Evolutionary conservation across 2,329 filamentous ascomycete species (phyloP).

Genomic region (Penicillium digitatum): DNA sequence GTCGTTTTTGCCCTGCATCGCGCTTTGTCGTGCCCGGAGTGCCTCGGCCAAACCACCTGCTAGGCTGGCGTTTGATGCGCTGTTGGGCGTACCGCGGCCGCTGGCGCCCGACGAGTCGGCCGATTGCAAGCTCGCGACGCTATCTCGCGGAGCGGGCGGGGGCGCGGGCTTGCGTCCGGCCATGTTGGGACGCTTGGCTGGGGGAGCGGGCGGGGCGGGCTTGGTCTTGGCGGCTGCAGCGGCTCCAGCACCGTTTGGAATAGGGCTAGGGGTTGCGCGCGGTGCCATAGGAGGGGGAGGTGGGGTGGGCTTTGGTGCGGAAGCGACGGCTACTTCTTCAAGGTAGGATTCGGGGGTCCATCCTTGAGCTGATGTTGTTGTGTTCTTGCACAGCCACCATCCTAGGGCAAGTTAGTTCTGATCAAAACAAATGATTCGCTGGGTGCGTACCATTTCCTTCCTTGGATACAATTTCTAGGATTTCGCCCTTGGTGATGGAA

Average conservation of each 20-base stretch:
- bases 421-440: not conserved
- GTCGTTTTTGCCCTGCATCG: conserved; percentile 66
- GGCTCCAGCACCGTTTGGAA: conserved; percentile 48
- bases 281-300: conserved; percentile 46
- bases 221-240: conserved; percentile 55
- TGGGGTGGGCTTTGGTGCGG: conserved; percentile 57
- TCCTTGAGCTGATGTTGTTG: conserved; percentile 65
- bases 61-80: conserved; percentile 55
- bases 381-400: conserved; percentile 90
- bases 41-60: conserved; percentile 74
- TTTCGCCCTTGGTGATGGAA: conserved; percentile 70
- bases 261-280: conserved; percentile 59
- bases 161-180: conserved; percentile 66
- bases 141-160: conserved; percentile 65
- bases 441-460: conserved; percentile 77
- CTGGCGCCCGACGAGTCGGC: conserved; percentile 57
- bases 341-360: conserved; percentile 96
- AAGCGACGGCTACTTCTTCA: conserved; percentile 60
- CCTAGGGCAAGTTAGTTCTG: conserved; percentile 52
- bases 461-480: conserved; percentile 88
- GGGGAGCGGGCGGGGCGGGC: conserved; percentile 70
- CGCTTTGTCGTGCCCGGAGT: conserved; percentile 69
- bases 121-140: conserved; percentile 47
- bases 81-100: conserved; percentile 65
- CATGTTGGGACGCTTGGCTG: conserved; percentile 71